These are phyloP conservation scores for Puya raimondii DNA, from an alignment of 176 grass and related monocot genomes.

Conservation along the genomic window DNA sequence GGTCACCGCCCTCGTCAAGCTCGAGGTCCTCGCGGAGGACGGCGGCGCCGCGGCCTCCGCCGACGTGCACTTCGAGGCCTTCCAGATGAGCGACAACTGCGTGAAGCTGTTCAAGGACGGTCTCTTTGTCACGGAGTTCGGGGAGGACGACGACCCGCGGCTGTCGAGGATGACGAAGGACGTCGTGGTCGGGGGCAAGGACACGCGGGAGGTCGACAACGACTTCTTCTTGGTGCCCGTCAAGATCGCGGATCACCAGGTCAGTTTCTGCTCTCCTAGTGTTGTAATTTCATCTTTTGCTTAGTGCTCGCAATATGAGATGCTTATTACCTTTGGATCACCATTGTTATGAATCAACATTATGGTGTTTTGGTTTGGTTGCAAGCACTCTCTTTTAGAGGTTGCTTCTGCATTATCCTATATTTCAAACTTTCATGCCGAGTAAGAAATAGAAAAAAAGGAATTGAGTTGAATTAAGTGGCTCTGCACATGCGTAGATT, in stretches of 20 bases:
- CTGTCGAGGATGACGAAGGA: conserved; percentile 77
- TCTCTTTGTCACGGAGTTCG: conserved; percentile 55
- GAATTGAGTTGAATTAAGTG: no score
- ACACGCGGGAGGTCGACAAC: conserved; percentile 82
- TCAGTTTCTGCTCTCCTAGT: conserved; percentile 1
- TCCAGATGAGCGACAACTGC: conserved; percentile 96
- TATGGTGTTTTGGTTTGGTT: no score
- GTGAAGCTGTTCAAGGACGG: conserved; percentile 78
- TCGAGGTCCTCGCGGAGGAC: conserved; percentile 57
- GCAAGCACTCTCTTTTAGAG: no score
- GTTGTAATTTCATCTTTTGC: no score
- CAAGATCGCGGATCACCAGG: conserved; percentile 96
- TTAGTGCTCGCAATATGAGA: no score
- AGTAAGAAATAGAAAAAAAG: no score
- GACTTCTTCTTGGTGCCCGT: conserved; percentile 91
- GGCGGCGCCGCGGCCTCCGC: conserved; percentile 37
- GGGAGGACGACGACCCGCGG: conserved; percentile 52
- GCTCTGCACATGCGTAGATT: no score
- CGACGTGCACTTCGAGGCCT: conserved; percentile 92
- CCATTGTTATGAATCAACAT: no score
- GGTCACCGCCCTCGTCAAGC: conserved; percentile 82
- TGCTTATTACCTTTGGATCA: no score
- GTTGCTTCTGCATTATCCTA: no score
- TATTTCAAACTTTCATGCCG: no score
- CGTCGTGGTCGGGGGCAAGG: conserved; percentile 68